A percentile compares a stretch with the other conserved stretches of the same genome.
phyloP scores from a whole-genome alignment of 768 basidiomycete species.

The Strobilomyces dryophilus region DNA sequence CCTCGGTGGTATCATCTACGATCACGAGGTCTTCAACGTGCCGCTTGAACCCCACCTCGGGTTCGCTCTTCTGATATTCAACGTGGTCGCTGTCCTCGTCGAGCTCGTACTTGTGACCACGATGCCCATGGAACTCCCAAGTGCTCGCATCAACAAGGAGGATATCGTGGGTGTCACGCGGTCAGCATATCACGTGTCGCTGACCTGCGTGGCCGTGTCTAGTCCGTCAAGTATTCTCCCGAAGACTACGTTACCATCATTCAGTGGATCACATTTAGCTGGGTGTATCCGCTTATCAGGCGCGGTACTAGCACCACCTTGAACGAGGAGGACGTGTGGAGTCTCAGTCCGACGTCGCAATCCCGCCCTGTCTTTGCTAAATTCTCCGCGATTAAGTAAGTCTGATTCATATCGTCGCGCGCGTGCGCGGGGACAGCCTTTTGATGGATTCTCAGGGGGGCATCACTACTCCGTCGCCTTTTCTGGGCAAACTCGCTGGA shows the following conservation, averaged over 20 bases:
- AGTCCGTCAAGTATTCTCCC: constrained; percentile 36
- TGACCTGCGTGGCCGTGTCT: not conserved
- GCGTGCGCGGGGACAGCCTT: not conserved
- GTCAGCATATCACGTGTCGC: not conserved
- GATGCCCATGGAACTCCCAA: constrained; percentile 71
- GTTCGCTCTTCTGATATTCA: constrained; percentile 30
- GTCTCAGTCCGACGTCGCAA: constrained; percentile 62
- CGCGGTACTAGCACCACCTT: constrained; percentile 50
- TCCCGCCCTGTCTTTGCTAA: constrained; percentile 59
- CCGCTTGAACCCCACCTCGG: constrained; percentile 36
- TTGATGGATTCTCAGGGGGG: constrained; percentile 12
- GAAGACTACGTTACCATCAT: constrained; percentile 75
- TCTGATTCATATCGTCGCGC: not conserved
- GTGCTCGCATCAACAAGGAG: constrained; percentile 41
- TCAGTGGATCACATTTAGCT: constrained; percentile 68
- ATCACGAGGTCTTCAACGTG: constrained; percentile 39
- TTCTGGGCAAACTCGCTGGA: constrained; percentile 46
- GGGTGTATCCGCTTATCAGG: constrained; percentile 64
- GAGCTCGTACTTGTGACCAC: constrained; percentile 46
- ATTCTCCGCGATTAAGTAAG: constrained; percentile 33
- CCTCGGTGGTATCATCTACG: constrained; percentile 53
- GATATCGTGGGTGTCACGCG: constrained; percentile 53
- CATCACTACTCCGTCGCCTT: constrained; percentile 39
- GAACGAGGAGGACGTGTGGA: constrained; percentile 69
- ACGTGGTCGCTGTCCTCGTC: constrained; percentile 41